Percentiles rank a stretch among this genome's conserved stretches.
Evolutionary conservation across 768 basidiomycete genomes (phyloP).

Genomic region (Kwoniella sp.): DNA sequence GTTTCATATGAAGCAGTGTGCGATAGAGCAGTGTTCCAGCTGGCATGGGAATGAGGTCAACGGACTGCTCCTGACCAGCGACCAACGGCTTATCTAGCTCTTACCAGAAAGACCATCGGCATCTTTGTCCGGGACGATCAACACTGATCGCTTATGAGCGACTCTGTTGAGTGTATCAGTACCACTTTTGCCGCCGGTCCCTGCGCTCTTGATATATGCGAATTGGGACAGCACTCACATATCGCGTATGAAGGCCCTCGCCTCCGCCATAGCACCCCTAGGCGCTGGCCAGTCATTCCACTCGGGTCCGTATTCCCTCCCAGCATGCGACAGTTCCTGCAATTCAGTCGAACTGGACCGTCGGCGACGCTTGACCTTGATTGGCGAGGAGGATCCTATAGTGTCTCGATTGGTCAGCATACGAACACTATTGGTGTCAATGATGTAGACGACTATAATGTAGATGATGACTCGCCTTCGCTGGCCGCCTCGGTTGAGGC

Average conservation of each 20-base stretch:
- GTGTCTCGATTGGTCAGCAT: too few relatives aligned
- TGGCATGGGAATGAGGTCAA: too few relatives aligned
- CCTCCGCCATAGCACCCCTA: slow-evolving; percentile 34
- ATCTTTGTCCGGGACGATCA: slow-evolving; percentile 56
- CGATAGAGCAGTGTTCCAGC: slow-evolving; percentile 52
- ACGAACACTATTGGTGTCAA: too few relatives aligned
- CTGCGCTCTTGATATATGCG: not conserved
- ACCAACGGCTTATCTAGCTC: too few relatives aligned
- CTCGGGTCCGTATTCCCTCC: slow-evolving; percentile 24
- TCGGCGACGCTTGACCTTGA: slow-evolving; percentile 3
- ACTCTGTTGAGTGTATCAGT: slow-evolving; percentile 22
- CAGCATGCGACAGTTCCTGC: slow-evolving; percentile 1
- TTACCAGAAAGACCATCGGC: slow-evolving; percentile 50
- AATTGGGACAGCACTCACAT: slow-evolving; percentile 43
- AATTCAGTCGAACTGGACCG: not conserved
- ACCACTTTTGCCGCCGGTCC: too few relatives aligned
- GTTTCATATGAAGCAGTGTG: slow-evolving; percentile 52
- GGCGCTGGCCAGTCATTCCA: slow-evolving; percentile 52
- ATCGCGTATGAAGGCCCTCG: slow-evolving; percentile 47
- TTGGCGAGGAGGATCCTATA: too few relatives aligned
- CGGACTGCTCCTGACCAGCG: too few relatives aligned
- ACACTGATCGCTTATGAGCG: slow-evolving; percentile 26
- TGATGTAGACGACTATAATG: too few relatives aligned
- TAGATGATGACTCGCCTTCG: too few relatives aligned
- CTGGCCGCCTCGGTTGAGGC: too few relatives aligned